These are phyloP conservation scores for Exsudoporus frostii DNA, from an alignment of 768 basidiomycete species.

Conservation along the genomic window DNA sequence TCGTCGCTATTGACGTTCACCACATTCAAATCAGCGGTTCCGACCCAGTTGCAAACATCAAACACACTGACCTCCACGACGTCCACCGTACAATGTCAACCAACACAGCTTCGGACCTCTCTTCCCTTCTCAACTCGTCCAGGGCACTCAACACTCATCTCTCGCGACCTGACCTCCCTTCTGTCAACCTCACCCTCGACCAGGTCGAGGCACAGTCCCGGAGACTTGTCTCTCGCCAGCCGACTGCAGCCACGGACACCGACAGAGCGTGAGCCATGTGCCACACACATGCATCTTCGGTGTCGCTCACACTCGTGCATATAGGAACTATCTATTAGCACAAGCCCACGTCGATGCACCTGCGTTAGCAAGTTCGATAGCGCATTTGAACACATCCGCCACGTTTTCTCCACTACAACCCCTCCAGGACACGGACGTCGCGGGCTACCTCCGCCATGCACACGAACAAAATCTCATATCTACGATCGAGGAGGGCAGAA, in stretches of 20 bases:
- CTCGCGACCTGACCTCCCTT: constrained; percentile 76
- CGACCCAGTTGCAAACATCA: neutral
- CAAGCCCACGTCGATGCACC: constrained; percentile 92
- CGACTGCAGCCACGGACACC: constrained; percentile 57
- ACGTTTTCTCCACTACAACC: constrained; percentile 91
- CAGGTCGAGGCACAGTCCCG: constrained; percentile 94
- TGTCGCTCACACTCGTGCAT: constrained; percentile 1
- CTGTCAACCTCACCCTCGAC: constrained; percentile 86
- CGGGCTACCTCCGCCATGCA: constrained; percentile 91
- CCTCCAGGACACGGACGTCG: constrained; percentile 90
- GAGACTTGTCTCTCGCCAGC: constrained; percentile 72
- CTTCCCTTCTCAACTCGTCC: constrained; percentile 67
- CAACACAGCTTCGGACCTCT: constrained; percentile 47
- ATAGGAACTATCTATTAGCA: constrained; percentile 87
- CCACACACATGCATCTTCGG: constrained; percentile 4
- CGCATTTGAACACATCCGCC: constrained; percentile 73
- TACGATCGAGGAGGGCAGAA: constrained; percentile 86
- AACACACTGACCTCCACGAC: neutral
- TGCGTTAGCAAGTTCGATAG: constrained; percentile 79
- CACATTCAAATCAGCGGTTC: neutral
- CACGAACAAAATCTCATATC: constrained; percentile 94
- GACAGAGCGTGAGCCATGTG: constrained; percentile 63
- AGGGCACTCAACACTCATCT: constrained; percentile 75
- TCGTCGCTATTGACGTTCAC: neutral
- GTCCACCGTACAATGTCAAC: neutral